phyloP scores from a whole-genome alignment of 371 early-diverging fungal species.

The Apophysomyces variabilis region DNA sequence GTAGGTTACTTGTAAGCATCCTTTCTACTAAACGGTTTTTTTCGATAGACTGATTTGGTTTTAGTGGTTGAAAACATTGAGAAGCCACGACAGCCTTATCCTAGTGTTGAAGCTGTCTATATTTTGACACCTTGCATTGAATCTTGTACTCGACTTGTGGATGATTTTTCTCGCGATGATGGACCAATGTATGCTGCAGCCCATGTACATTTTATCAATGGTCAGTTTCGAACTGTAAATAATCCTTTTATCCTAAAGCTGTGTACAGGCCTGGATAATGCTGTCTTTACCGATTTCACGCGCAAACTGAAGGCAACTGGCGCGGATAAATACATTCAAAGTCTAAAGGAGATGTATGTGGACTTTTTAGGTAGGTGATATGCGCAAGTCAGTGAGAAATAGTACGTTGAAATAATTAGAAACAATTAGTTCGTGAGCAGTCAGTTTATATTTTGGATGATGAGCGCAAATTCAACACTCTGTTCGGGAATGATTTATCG shows the following conservation, averaged over 20 bases:
- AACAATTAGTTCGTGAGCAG: conserved; percentile 72
- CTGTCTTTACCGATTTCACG: conserved; percentile 61
- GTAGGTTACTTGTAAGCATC: conserved; percentile 40
- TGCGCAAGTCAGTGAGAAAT: not conserved
- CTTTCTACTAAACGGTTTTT: not conserved
- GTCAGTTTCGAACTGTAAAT: conserved; percentile 33
- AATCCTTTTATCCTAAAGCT: not conserved
- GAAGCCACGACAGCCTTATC: conserved; percentile 82
- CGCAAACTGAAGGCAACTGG: conserved; percentile 58
- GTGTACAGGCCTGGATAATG: conserved; percentile 55
- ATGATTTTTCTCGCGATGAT: conserved; percentile 69
- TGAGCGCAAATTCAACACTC: conserved; percentile 68
- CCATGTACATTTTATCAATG: conserved; percentile 81
- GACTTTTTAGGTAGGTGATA: conserved; percentile 61
- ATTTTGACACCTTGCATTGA: conserved; percentile 84
- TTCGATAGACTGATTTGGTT: not conserved
- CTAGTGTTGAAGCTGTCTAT: conserved; percentile 90
- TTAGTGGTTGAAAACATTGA: conserved; percentile 73
- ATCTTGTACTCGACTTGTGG: conserved; percentile 76
- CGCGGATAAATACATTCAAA: conserved; percentile 63
- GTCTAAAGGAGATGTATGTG: conserved; percentile 79
- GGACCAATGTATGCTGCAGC: conserved; percentile 78
- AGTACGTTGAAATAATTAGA: not conserved
- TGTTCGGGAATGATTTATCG: conserved; percentile 43
- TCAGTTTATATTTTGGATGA: conserved; percentile 80